Evolutionary conservation across 108 stramenopile genomes (phyloP).

Genomic region (Mayamaea pseudoterrestris): DNA sequence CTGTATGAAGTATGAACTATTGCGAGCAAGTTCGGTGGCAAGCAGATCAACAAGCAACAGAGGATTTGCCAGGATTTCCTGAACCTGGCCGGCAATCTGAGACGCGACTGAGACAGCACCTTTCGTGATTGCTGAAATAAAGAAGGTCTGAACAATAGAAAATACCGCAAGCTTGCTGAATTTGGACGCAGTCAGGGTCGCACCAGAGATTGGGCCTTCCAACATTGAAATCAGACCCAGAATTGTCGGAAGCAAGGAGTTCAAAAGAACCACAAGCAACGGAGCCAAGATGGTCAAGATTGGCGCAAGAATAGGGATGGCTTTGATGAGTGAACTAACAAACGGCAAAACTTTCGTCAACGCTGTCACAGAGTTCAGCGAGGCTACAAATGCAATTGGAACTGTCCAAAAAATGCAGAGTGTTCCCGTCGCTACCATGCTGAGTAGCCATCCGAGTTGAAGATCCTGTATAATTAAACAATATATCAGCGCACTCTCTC

Average conservation of each 20-base stretch:
- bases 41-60: slow-evolving; percentile 17
- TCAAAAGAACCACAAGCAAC: slow-evolving; percentile 23
- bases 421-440: slow-evolving; percentile 12
- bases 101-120: too few species aligned
- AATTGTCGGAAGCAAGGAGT: slow-evolving; percentile 20
- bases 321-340: slow-evolving; percentile 15
- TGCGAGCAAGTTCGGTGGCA: slow-evolving; percentile 24
- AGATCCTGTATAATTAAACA: too few species aligned
- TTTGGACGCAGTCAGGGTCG: slow-evolving; percentile 28
- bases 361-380: slow-evolving; percentile 18
- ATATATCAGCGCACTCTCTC: too few species aligned
- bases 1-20: slow-evolving; percentile 31
- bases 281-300: slow-evolving; percentile 25
- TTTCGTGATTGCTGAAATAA: slow-evolving; percentile 17
- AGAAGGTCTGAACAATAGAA: slow-evolving; percentile 45
- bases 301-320: slow-evolving; percentile 12
- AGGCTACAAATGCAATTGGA: slow-evolving; percentile 30
- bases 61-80: slow-evolving; percentile 6
- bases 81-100: neutral
- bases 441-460: slow-evolving; percentile 21
- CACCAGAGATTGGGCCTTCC: slow-evolving; percentile 31
- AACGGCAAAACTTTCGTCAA: slow-evolving; percentile 19
- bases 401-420: slow-evolving; percentile 38
- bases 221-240: slow-evolving; percentile 12
- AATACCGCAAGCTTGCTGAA: slow-evolving; percentile 47